Evolutionary conservation across 1,284 basidiomycete genomes (phyloP).

Genomic region (Ustilago lituana): DNA sequence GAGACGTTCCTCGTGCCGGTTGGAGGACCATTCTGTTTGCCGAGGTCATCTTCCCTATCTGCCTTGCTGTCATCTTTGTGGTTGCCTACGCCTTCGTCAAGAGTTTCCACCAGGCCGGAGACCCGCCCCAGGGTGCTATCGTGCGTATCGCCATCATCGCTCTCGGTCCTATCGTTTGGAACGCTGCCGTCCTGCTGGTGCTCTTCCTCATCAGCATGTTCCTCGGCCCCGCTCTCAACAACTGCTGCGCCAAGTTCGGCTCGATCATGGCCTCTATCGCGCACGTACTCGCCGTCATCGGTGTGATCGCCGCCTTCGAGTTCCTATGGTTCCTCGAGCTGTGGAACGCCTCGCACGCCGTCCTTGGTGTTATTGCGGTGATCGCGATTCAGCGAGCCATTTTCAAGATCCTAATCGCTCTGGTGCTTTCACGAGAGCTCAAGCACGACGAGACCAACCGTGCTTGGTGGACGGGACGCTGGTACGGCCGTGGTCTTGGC

Average conservation of each 20-base stretch:
- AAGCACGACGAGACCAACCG: constrained; percentile 68
- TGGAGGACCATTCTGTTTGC: constrained; percentile 65
- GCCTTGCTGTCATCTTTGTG: constrained; percentile 64
- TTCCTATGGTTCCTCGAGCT: constrained; percentile 89
- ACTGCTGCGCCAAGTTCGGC: constrained; percentile 69
- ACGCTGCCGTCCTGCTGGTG: constrained; percentile 84
- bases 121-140: constrained; percentile 74
- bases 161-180: constrained; percentile 93
- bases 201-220: constrained; percentile 90
- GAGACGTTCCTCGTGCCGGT: constrained; percentile 65
- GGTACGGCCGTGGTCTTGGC: constrained; percentile 66
- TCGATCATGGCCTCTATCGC: constrained; percentile 66
- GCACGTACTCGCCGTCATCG: constrained; percentile 63
- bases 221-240: constrained; percentile 89
- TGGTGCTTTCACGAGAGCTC: constrained; percentile 65
- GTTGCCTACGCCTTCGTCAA: constrained; percentile 67
- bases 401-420: constrained; percentile 66
- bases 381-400: constrained; percentile 67
- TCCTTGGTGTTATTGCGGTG: constrained; percentile 68
- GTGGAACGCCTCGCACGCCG: constrained; percentile 91
- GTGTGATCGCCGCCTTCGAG: constrained; percentile 59
- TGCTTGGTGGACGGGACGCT: constrained; percentile 67
- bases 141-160: constrained; percentile 92
- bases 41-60: constrained; percentile 63
- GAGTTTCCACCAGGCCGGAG: constrained; percentile 59